These are phyloP conservation scores for Teunomyces pallodes DNA, from an alignment of 805 yeast species.

Conservation along the genomic window DNA sequence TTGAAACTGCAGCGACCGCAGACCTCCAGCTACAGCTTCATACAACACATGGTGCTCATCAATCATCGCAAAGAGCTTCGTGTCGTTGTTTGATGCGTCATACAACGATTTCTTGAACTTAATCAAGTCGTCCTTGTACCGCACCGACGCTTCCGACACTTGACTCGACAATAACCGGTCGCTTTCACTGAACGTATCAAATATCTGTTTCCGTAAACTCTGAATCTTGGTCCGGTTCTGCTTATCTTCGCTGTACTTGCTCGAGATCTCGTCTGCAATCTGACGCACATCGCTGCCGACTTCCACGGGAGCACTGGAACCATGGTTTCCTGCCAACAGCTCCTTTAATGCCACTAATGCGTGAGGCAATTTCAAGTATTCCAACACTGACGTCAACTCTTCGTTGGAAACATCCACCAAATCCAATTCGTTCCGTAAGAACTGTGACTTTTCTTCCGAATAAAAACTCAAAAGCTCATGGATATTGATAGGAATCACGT, in stretches of 20 bases:
- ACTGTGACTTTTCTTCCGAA: constrained; percentile 82
- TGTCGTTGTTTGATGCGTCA: constrained; percentile 62
- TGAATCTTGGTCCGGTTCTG: constrained; percentile 30
- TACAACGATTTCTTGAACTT: constrained; percentile 56
- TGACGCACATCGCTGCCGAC: constrained; percentile 16
- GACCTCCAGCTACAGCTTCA: constrained; percentile 37
- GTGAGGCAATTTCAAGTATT: constrained; percentile 72
- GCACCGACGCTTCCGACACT: constrained; percentile 9
- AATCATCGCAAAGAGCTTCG: constrained; percentile 48
- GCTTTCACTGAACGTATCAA: constrained; percentile 30
- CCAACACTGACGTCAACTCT: constrained; percentile 75
- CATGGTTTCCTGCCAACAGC: constrained; percentile 18
- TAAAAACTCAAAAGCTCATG: constrained; percentile 86
- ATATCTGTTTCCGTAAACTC: constrained; percentile 34
- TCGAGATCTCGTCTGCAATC: constrained; percentile 22
- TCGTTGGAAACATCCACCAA: constrained; percentile 73
- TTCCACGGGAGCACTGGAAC: constrained; percentile 22
- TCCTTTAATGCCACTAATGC: constrained; percentile 55
- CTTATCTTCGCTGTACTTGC: constrained; percentile 30
- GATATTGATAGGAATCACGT: constrained; percentile 80
- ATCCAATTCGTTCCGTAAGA: constrained; percentile 72
- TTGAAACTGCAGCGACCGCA: constrained; percentile 38
- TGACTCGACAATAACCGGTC: constrained; percentile 23
- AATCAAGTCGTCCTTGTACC: constrained; percentile 52
- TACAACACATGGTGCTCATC: constrained; percentile 28